Evolutionary conservation across 306 rosid species (phyloP), one percentile per base, ranked within the genome.

Genomic region (Cicer chorassanicum): DNA sequence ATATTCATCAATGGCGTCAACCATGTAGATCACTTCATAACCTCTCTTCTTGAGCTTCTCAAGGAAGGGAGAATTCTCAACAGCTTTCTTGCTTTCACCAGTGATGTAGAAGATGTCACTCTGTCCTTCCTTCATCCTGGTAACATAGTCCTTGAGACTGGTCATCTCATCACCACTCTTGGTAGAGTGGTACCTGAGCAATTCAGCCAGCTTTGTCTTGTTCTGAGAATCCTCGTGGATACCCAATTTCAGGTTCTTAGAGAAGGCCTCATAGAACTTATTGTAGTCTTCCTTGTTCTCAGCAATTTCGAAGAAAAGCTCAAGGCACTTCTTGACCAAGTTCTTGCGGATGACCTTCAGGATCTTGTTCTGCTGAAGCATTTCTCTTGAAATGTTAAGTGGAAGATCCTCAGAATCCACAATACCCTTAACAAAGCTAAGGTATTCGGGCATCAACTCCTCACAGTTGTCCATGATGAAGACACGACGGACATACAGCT

Each of bases 71-170:
- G 98, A 93, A 73, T 93, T 93, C 75, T 93, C 98, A 1, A 93
- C 98, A 0, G 98, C 96, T 54, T 89, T 91, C 89, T 89, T 93
- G 84, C 96, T 91, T 66, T 93, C 98, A 57, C 97, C 98, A 3
- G 97, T 93, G 6, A 93, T 91, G 89, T 83, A 93, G 79, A 88
- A 93, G 48, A 93, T 93, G 36, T 89, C 98, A 51, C 3, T 81
- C 86, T 93, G 98, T 54, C 98, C 97, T 60, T 93, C 98, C 93
- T 93, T 93, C 97, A 93, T 93, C 83, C 98, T 87, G 46, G 98
- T 93, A 57, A 93, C 96, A 0, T 93, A 93, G 59, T 93, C 98
- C 89, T 93, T 93, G 6, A 93, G 83, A 78, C 97, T 93, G 19
- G 98, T 93, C 89, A 91, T 0, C 77, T 93, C 98, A 24, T 93